Evolutionary conservation across 2,329 filamentous ascomycete genomes (phyloP).

Genomic region (Botrytis elliptica): DNA sequence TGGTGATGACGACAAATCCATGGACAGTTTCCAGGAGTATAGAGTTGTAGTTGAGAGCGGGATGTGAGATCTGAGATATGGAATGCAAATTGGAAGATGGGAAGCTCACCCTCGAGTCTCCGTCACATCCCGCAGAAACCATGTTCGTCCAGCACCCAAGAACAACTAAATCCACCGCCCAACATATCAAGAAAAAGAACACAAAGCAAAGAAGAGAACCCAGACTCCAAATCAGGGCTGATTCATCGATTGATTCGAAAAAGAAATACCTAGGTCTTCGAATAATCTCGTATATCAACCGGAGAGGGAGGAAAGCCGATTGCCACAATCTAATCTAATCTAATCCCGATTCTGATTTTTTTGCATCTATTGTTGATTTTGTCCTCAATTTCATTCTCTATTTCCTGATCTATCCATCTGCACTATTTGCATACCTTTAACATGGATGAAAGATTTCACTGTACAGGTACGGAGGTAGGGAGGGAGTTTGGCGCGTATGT

Average conservation of each 20-base stretch:
- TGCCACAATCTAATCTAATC: background rate
- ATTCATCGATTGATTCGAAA: background rate
- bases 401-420: background rate
- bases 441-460: background rate
- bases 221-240: background rate
- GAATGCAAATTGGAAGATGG: background rate
- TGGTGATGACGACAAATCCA: background rate
- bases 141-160: background rate
- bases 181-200: background rate
- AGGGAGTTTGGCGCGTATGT: background rate
- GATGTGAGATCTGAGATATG: slow-evolving; percentile 27
- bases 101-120: background rate
- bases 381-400: too few relatives aligned
- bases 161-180: background rate
- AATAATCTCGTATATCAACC: background rate
- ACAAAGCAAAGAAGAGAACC: background rate
- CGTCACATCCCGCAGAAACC: background rate
- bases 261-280: background rate
- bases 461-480: background rate
- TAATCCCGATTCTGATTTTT: background rate
- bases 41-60: slow-evolving; percentile 34
- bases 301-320: rapidly evolving
- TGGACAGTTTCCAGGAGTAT: slow-evolving; percentile 33
- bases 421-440: background rate
- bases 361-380: background rate